Base-by-base conservation (phyloP, 139 green algal genomes). In the Coelastrella sp. region DNA sequence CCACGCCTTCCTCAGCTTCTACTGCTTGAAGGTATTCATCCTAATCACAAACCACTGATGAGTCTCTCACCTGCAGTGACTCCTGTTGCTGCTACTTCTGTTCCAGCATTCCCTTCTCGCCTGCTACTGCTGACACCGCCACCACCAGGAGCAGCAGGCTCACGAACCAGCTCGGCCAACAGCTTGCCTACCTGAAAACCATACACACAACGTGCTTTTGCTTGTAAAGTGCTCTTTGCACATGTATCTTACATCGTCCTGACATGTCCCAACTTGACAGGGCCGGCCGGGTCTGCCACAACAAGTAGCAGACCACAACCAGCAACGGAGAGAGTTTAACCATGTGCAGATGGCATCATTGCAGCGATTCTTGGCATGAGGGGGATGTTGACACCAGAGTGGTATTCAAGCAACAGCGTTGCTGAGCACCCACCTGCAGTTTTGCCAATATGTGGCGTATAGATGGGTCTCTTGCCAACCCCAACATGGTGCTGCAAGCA, bases 361-460 rank as follows among this genome's bases (percentile, higher is more conserved):
- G n/a, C n/a, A n/a, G n/a, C n/a, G n/a, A n/a, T n/a, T n/a, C n/a
- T n/a, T n/a, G n/a, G n/a, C n/a, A n/a, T n/a, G n/a, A n/a, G n/a
- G n/a, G n/a, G n/a, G n/a, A n/a, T n/a, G n/a, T n/a, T n/a, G n/a
- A n/a, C n/a, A n/a, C n/a, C n/a, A n/a, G n/a, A n/a, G n/a, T n/a
- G n/a, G n/a, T n/a, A n/a, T n/a, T n/a, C n/a, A n/a, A n/a, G n/a
- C n/a, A n/a, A n/a, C n/a, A n/a, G n/a, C n/a, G n/a, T n/a, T n/a
- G n/a, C n/a, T n/a, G n/a, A n/a, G n/a, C n/a, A n/a, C n/a, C n/a
- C 15, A 57, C 89, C 91, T 96, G 94, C 80, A 96, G 89, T 62
- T 91, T 91, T 6, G 85, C 89, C 1, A 96, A 89, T 32, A 95
- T 95, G 72, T 94, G 89, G 2, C 90, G 82, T 4, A 96, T 94